Base-by-base conservation (phyloP, 1,139 yeast genomes). In the Yamadazyma mexicana region DNA sequence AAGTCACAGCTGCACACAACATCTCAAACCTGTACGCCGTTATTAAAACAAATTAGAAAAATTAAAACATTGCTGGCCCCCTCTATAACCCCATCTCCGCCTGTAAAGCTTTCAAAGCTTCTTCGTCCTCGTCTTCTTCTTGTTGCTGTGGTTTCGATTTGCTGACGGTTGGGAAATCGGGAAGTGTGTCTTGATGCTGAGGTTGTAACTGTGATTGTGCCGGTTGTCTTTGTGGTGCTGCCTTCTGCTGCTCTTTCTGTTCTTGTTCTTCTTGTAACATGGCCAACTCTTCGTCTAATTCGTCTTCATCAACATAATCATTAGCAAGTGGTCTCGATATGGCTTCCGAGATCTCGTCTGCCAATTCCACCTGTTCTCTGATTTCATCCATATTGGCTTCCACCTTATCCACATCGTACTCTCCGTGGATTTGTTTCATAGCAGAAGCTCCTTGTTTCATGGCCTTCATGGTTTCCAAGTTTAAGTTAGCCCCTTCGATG, bases 341-440 rank as follows among this genome's bases (percentile, higher is more conserved):
- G 34, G 98, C 98, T 44, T 92, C 97, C 38, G 95, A 83, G 42
- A 92, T 89, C 68, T 92, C 98, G 54, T 89, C 96, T 33, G 96
- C 88, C 54, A 88, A 75, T 54, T 91, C 96, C 40, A 92, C 95
- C 65, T 92, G 98, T 60, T 92, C 98, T 54, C 98, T 80, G 47
- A 94, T 88, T 50, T 91, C 96, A 61, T 92, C 98, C 98, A 92
- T 92, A n/a, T 98, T 91, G 54, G 84, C 87, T 61, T 92, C 98
- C 35, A 92, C 97, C 69, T 89, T 91, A 64, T 92, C 98, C 42
- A 92, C 89, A 62, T 91, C 86, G 73, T 92, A 83, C 56, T 91
- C 96, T 47, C 91, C 92, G 62, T 92, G 98, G 56, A 92, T 92
- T 56, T 86, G 87, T 64, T 91, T 89, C 96, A 92, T 88, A 37